A percentile compares a stretch with the other conserved stretches of the same genome.
Conservation (phyloP, 345 rosid species). For the Arabidopsis thaliana region TAIR10.1 NC_003074.8:6351001-6351500, state of each 20-base stretch:
- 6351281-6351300: background rate
- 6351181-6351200: background rate
- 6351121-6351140: background rate
- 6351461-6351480: background rate
- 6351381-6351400: background rate
- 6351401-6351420: background rate
- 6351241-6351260: background rate
- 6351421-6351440: background rate
- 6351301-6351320: background rate
- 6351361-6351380: background rate
- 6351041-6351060: slow-evolving; percentile 19
- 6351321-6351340: background rate
- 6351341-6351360: too few relatives aligned
- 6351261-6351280: too few relatives aligned
- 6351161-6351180: background rate
- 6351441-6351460: background rate
- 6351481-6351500: too few relatives aligned
- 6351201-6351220: background rate
- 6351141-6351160: background rate
- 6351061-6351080: background rate
- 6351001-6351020: slow-evolving; percentile 17
- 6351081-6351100: background rate
- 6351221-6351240: background rate
- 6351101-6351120: slow-evolving; percentile 8
- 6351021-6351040: background rate